Base-by-base conservation (phyloP, 2,329 filamentous ascomycete genomes). In the Hypoxylon sp. region DNA sequence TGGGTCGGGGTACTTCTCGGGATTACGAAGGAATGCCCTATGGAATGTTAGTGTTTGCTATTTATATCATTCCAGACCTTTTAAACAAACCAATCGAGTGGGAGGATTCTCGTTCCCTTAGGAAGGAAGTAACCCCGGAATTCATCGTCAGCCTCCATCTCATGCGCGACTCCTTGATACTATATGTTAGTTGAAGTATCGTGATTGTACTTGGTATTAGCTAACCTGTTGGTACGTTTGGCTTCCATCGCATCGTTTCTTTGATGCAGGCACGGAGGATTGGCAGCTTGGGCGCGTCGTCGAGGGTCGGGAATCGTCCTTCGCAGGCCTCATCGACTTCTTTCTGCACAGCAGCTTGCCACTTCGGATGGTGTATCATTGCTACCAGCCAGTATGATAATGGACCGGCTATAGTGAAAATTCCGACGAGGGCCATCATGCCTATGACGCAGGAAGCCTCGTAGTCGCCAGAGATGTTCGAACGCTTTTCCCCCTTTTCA, bases 11-110 rank as follows among this genome's bases (percentile, higher is more conserved):
- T 85, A 88, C 38, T 83, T 79, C 2, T 76, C 75, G 7, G 83
- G 82, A 60, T 87, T 85, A 28, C 85, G 83, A 32, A 85, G 81
- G 69, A 87, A 86, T 28, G 84, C 80, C 82, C 82, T 84, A 51
- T 21, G 10, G 3, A 49, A n/a, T 23, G 45, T 74, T 67, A 67
- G 51, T 49, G 30, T 30, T 36, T 32, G 4, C 32, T 5, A 32
- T 34, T 21, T 9, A 25, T 28, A 23, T 13, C 14, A 36, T 25
- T 17, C 13, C 6, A 49, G 28, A 30, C 28, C 4, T 30, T 32
- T 17, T 19, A n/a, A 36, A 68, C 76, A 61, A 50, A 79, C 80
- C 80, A 81, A 63, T 82, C 80, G 17, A 82, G 72, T 0, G 80
- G 79, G 14, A 82, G 75, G 38, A 82, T 79, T 21, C 80, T 75